Evolutionary conservation across 2,329 filamentous ascomycete species (phyloP).

Genomic region (Aspergillus costaricaensis): DNA sequence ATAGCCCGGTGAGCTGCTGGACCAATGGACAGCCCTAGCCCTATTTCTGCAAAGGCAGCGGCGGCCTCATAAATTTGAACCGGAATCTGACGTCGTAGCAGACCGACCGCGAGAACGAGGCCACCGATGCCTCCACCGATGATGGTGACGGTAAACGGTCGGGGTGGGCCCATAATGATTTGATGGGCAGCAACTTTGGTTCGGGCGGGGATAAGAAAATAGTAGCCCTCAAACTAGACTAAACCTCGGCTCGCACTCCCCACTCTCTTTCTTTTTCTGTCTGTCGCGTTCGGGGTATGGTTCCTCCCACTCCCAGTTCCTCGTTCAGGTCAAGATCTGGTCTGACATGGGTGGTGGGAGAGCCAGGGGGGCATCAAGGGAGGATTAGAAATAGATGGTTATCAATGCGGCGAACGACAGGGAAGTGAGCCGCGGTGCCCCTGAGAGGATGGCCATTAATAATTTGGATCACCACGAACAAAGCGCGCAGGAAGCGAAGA

Average conservation of each 20-base stretch:
- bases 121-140: conserved; percentile 63
- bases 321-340: neutral
- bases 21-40: conserved; percentile 59
- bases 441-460: neutral
- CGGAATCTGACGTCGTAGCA: conserved; percentile 48
- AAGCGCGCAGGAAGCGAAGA: neutral
- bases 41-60: conserved; percentile 57
- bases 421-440: neutral
- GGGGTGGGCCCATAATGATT: conserved; percentile 16
- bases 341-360: neutral
- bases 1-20: conserved; percentile 60
- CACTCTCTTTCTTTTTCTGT: neutral
- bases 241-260: neutral
- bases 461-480: neutral
- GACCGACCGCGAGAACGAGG: conserved; percentile 55
- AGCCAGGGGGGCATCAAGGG: neutral
- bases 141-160: conserved; percentile 55
- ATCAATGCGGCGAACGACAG: neutral
- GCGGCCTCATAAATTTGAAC: conserved; percentile 61
- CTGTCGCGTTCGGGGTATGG: neutral
- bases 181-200: neutral
- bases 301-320: neutral
- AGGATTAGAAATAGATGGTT: neutral
- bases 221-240: neutral
- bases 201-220: neutral